Evolutionary conservation across 805 yeast genomes (phyloP).

Genomic region (Saturnispora besseyi): DNA sequence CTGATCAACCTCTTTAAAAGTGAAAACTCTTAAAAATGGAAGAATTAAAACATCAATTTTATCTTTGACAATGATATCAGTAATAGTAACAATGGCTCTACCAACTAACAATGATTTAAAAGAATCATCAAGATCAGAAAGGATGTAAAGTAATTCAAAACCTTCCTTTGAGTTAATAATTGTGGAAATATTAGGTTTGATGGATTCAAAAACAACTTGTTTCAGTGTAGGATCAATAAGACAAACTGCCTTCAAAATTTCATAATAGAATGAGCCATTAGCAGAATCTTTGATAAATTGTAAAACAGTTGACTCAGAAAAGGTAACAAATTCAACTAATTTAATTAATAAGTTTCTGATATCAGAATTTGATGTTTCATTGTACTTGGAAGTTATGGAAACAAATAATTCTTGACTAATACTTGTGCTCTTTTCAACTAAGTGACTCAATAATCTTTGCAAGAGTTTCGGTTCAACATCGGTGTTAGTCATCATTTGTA

Average conservation of each 20-base stretch:
- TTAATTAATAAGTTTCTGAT: neutral
- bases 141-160: conserved; percentile 4
- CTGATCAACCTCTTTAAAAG: neutral
- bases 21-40: conserved; percentile 6
- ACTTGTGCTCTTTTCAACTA: neutral
- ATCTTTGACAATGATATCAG: conserved; percentile 4
- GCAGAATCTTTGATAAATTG: neutral
- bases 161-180: conserved; percentile 1
- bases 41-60: conserved; percentile 4
- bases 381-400: neutral
- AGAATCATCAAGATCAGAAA: neutral
- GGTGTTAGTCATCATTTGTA: neutral
- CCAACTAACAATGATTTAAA: neutral
- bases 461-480: neutral
- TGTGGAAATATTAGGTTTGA: neutral
- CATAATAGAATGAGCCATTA: neutral
- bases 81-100: conserved; percentile 8
- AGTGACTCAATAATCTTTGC: neutral
- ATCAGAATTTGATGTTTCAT: neutral
- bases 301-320: conserved; percentile 2
- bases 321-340: conserved; percentile 1
- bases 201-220: neutral
- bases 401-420: neutral
- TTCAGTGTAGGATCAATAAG: neutral
- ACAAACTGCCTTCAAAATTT: conserved; percentile 3